Conservation (phyloP, 768 basidiomycete genomes). For the Gelatoporia subvermispora region DNA sequence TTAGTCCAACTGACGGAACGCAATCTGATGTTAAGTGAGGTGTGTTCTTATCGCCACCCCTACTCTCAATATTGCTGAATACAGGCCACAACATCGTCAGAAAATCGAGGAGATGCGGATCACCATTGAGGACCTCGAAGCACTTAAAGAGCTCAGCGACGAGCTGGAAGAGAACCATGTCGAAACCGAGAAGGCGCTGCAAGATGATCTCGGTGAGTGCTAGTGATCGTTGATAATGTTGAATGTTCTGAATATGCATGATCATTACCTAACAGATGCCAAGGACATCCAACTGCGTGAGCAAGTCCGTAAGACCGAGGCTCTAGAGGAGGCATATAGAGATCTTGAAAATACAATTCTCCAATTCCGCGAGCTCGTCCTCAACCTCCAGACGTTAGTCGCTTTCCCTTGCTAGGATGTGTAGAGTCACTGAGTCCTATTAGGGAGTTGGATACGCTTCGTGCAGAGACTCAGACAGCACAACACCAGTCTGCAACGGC, state of each 20-base stretch:
- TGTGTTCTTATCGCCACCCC: conserved; percentile 25
- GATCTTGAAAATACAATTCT: conserved; percentile 86
- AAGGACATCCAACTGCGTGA: conserved; percentile 72
- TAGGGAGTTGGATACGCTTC: conserved; percentile 83
- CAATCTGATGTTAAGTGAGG: conserved; percentile 88
- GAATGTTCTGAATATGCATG: not conserved
- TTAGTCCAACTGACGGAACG: conserved; percentile 92
- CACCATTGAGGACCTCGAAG: conserved; percentile 93
- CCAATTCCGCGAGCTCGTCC: conserved; percentile 91
- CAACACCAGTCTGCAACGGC: conserved; percentile 80
- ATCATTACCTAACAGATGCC: conserved; percentile 38
- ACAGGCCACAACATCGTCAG: conserved; percentile 31
- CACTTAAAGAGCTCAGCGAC: conserved; percentile 92
- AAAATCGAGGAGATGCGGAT: conserved; percentile 98
- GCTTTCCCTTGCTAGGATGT: not conserved
- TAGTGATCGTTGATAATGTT: not conserved
- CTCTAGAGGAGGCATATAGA: conserved; percentile 71
- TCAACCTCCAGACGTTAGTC: conserved; percentile 73
- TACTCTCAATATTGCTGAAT: not conserved
- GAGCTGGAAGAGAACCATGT: conserved; percentile 96
- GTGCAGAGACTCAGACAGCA: conserved; percentile 79
- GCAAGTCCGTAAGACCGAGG: conserved; percentile 55
- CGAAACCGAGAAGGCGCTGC: conserved; percentile 87
- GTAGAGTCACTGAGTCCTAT: not conserved
- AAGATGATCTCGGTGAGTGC: conserved; percentile 76